Base-by-base conservation (phyloP, 345 rosid species). In the Pelargonium nanum region DNA sequence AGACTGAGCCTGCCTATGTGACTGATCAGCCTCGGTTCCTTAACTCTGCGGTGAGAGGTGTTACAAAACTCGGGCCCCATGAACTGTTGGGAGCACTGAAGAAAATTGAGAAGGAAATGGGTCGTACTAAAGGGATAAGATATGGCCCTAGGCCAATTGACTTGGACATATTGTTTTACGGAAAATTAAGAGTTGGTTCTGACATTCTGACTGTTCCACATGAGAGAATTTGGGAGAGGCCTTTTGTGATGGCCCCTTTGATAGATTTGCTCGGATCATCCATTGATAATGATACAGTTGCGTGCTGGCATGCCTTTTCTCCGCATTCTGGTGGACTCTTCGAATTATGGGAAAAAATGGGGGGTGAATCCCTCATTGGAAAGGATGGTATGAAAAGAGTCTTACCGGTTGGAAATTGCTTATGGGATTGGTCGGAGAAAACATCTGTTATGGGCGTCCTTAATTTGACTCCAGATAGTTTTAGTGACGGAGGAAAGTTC, bases 401-500 rank as follows among this genome's bases (percentile, higher is more conserved):
- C 63, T 68, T 92, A 25, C 98, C 96, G 0, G 60, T 81, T 61
- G 83, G 91, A 69, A 70, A 85, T 58, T 56, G 20, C 22, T 62
- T 93, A n/a, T 89, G 91, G 97, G 88, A 93, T 60, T 89, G 94
- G 83, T 75, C 91, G 0, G 66, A 68, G 64, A 83, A 66, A 62
- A 84, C 91, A 59, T 74, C 80, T 65, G 80, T 87, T 28, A 89
- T 85, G 99, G 99, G 99, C 53, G 69, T 93, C 56, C 86, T 93
- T 71, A 93, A 89, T 80, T 70, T 89, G 62, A 93, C 97, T 5
- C 97, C 96, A 3, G 97, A 93, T 66, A 93, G 99, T 78, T 93
- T 93, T 34, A 87, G 99, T 44, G 96, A 93, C 56, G 99, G 96
- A 44, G 97, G 97, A 19, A 80, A 66, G 60, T 87, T 84, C 68